Base-by-base conservation (phyloP, 148 eudicot genomes). In the Heliamphora exappendiculata region DNA sequence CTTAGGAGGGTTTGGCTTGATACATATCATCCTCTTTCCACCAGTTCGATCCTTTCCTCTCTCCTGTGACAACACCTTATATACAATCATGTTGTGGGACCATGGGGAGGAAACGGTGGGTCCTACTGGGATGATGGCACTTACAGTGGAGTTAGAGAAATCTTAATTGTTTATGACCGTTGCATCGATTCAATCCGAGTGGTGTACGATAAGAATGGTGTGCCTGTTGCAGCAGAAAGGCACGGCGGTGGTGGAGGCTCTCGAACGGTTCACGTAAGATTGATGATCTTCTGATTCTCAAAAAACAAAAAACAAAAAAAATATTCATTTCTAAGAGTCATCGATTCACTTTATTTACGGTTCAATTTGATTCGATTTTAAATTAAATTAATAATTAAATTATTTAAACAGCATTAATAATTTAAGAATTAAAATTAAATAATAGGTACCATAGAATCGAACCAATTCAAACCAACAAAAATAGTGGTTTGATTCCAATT, bases 31-130 rank as follows among this genome's bases (percentile, higher is more conserved):
- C 79, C 28, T 84, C 42, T 67, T 76, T 51, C 78, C 87, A 34
- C n/a, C 67, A 10, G 39, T 31, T 72, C 72, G 85, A 36, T 84
- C 80, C 59, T 64, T 79, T 34, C 26, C 78, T 9, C 28, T 72
- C 45, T 81, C 84, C 83, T 86, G 39, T 3, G 22, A 11, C 2
- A 54, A 39, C 10, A 3, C 1, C n/a, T 29, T 17, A 62, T n/a
- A n/a, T 39, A 62, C n/a, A 33, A 79, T 41, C 12, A 78, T 88
- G 79, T 75, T 3, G 88, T 86, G 13, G 92, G 96, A 20, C 89
- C 92, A 63, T 91, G 96, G 89, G 96, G 96, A 65, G 96, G 92
- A 11, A 74, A 76, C 19, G 92, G 95, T 13, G 95, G 95, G 50
- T 50, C 75, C 2, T 67, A 80, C 34, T 91, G 95, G 95, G 92